phyloP scores from a whole-genome alignment of 495 filamentous ascomycete genomes.

The Hypoxylon trugodes region DNA sequence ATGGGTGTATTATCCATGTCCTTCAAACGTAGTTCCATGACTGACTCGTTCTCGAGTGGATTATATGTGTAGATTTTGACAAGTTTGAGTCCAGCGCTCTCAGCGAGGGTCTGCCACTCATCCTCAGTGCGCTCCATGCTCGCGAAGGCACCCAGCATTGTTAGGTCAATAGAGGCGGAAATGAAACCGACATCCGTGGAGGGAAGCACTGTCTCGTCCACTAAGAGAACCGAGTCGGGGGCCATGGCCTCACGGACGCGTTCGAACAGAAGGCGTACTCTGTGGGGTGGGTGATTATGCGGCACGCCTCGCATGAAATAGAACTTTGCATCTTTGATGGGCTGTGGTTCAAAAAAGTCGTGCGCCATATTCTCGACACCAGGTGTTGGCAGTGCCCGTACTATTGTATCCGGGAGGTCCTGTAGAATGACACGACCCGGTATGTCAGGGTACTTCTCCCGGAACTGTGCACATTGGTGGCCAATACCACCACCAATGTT shows the following conservation, averaged over 20 bases:
- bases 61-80: background rate
- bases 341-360: background rate
- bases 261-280: background rate
- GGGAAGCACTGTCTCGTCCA: background rate
- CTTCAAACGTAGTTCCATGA: background rate
- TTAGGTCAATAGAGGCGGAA: background rate
- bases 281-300: background rate
- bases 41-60: background rate
- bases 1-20: background rate
- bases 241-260: background rate
- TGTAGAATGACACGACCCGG: slow-evolving; percentile 48
- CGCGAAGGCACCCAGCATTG: background rate
- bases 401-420: background rate
- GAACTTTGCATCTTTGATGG: background rate
- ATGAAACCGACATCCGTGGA: background rate
- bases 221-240: background rate
- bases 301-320: background rate
- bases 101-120: background rate
- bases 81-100: background rate
- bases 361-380: slow-evolving; percentile 39
- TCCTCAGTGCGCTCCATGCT: background rate
- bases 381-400: slow-evolving; percentile 40
- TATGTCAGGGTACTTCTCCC: slow-evolving; percentile 50
- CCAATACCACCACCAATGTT: slow-evolving; percentile 46
- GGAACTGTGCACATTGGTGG: slow-evolving; percentile 54